A percentile compares a stretch with the other conserved stretches of the same genome.
phyloP scores from a whole-genome alignment of 2,329 filamentous ascomycete species.

The Alternaria infectoria region DNA sequence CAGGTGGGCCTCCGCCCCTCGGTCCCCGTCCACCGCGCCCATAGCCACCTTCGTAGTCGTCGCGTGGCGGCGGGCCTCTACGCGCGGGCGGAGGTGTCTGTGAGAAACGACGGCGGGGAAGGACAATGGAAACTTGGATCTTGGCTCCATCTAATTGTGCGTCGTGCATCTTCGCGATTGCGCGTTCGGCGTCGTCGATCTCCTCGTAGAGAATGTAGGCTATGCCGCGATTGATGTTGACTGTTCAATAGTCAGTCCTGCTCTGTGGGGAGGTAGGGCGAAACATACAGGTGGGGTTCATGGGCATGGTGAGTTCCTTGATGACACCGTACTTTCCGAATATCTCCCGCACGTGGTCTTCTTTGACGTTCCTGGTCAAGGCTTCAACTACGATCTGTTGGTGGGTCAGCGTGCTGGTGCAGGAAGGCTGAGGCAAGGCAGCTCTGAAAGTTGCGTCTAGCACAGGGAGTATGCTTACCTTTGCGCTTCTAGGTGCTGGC shows the following conservation, averaged over 20 bases:
- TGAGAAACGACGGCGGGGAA: conserved; percentile 83
- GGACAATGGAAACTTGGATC: conserved; percentile 86
- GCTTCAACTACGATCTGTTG: conserved; percentile 91
- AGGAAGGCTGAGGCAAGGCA: conserved; percentile 3
- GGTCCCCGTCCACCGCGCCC: conserved; percentile 9
- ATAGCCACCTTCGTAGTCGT: conserved; percentile 27
- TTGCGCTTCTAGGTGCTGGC: conserved; percentile 47
- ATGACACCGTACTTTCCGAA: conserved; percentile 89
- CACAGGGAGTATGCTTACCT: conserved; percentile 31
- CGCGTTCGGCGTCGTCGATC: conserved; percentile 80
- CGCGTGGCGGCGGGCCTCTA: conserved; percentile 54
- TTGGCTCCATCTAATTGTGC: conserved; percentile 85
- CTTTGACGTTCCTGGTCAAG: conserved; percentile 92
- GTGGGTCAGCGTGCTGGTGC: conserved; percentile 1
- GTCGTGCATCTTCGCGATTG: conserved; percentile 97
- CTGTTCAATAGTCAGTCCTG: conserved; percentile 52
- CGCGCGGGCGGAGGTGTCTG: conserved; percentile 76
- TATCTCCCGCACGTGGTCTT: conserved; percentile 86
- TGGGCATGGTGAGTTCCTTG: conserved; percentile 84
- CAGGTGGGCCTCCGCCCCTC: conserved; percentile 45
- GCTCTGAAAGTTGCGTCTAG: neutral
- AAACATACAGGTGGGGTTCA: conserved; percentile 80
- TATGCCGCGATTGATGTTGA: conserved; percentile 88
- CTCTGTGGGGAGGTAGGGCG: neutral
- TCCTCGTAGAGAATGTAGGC: conserved; percentile 88